Evolutionary conservation across 306 rosid genomes (phyloP).

Genomic region (Glycine soja): DNA sequence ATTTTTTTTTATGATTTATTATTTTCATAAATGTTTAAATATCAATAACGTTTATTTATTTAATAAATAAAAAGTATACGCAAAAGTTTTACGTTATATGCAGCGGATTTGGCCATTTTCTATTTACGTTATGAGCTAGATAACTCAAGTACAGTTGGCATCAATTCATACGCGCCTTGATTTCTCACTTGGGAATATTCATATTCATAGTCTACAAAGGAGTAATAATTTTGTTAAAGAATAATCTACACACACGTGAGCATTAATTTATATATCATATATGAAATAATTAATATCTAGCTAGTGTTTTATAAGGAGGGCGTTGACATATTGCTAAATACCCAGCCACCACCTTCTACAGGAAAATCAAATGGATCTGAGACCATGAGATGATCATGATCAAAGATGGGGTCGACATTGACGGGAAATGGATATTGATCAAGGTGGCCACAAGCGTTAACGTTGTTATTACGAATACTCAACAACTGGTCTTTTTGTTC

Average conservation of each 20-base stretch:
- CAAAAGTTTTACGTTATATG: too few relatives aligned
- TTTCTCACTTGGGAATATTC: background rate
- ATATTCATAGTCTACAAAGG: background rate
- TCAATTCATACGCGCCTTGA: background rate
- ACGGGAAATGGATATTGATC: background rate
- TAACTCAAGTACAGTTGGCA: background rate
- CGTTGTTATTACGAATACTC: background rate
- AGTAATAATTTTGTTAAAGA: background rate
- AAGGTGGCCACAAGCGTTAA: background rate
- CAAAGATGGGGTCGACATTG: conserved; percentile 4
- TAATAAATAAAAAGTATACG: too few relatives aligned
- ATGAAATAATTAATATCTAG: background rate
- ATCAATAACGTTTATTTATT: too few relatives aligned
- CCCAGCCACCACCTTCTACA: conserved; percentile 7
- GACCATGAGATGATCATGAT: background rate
- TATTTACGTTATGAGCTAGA: too few relatives aligned
- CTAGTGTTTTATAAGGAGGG: background rate
- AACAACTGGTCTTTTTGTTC: conserved; percentile 33
- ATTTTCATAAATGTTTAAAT: too few relatives aligned
- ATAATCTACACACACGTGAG: background rate
- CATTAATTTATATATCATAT: background rate
- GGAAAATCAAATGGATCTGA: conserved; percentile 32
- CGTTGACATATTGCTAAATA: background rate
- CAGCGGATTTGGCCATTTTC: too few relatives aligned
- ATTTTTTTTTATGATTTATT: too few relatives aligned